Evolutionary conservation across 225 moss, liverwort and hornwort genomes (phyloP), one percentile per base, ranked within the genome.

Genomic region (Polytrichum commune): DNA sequence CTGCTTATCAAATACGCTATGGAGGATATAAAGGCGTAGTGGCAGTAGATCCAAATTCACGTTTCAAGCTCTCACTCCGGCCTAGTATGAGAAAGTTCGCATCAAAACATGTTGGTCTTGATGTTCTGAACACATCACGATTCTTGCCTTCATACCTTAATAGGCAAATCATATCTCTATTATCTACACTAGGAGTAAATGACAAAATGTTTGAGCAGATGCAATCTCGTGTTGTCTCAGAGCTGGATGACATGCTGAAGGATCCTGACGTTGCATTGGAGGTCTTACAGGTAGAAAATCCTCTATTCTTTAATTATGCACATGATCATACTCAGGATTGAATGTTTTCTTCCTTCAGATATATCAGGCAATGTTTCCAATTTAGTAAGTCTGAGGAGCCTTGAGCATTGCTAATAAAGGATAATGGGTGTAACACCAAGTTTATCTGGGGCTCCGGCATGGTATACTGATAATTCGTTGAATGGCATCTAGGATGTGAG

Each of bases 21-120:
- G 92, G 92, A 69, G 95, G 92, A 19, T 91, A 89, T 72, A 95
- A 95, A 78, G 95, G 95, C 27, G 92, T 92, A 22, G 92, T 95
- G 57, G 95, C 95, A 30, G 83, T 91, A 27, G 85, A 92, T 77
- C 89, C 87, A 26, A 5, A 70, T 29, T 88, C 89, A n/a, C 5
- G 56, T 1, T 82, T 64, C 66, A 86, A 89, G 77, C 73, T 92
- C 13, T 89, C 89, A 19, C 72, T 95, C 61, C 79, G 95, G 55
- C 92, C 89, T 1, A 95, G 95, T 76, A 95, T 95, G 95, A 72
- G 76, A 35, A 95, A 95, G 65, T 95, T 95, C 62, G 18, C 77
- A 19, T 90, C 92, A 19, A 22, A 63, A 9, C 92, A 95, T 62
- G n/a, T 78, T 22, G 85, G 83, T 19, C 73, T 95, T 62, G 95